Percentiles rank a stretch among this genome's conserved stretches.
phyloP scores from a whole-genome alignment of 257 asterid genomes.

The Solanum appendiculatum region DNA sequence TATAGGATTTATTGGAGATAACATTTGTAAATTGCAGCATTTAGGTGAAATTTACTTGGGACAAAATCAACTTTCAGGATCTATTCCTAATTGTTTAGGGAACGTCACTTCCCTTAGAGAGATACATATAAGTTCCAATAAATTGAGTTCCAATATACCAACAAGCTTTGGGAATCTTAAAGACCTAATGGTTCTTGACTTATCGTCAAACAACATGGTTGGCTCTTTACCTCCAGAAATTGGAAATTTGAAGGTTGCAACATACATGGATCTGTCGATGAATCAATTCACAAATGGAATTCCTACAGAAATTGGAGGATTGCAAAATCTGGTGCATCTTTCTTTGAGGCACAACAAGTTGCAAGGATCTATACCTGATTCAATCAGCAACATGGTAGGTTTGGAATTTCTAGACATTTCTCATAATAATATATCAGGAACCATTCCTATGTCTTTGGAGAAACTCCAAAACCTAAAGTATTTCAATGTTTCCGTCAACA shows the following conservation, averaged over 20 bases:
- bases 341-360: not conserved
- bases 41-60: no score
- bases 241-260: rapidly evolving
- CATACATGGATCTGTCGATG: rapidly evolving
- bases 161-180: not conserved
- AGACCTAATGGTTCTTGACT: rapidly evolving
- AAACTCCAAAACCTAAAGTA: not conserved
- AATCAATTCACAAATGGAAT: not conserved
- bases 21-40: no score
- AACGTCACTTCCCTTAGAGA: rapidly evolving
- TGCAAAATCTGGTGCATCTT: rapidly evolving
- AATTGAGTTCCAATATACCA: not conserved
- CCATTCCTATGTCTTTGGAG: rapidly evolving
- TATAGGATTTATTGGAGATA: no score
- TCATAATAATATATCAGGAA: no score
- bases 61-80: no score
- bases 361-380: not conserved
- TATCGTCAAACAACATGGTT: not conserved
- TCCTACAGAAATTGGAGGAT: not conserved
- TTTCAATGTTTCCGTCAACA: rapidly evolving
- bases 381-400: rapidly evolving
- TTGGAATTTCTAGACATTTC: not conserved
- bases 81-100: not conserved
- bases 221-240: not conserved
- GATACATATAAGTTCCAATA: rapidly evolving